phyloP scores from a whole-genome alignment of 2,329 filamentous ascomycete species.

The Lasiodiplodia sp. region DNA sequence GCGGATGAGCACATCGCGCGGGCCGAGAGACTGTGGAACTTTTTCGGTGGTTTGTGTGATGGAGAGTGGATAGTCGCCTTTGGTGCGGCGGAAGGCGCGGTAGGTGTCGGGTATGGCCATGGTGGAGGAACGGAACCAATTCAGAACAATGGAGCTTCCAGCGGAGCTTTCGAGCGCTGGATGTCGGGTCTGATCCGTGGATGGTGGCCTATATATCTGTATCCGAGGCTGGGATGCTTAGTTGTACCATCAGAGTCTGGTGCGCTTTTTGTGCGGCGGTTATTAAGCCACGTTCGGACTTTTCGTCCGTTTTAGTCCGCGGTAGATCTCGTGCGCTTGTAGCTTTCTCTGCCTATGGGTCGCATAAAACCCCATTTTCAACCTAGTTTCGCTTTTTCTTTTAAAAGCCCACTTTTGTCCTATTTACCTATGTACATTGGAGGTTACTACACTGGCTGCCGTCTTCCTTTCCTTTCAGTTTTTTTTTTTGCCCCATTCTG shows the following conservation, averaged over 20 bases:
- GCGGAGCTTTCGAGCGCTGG: no score
- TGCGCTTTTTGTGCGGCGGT: neutral
- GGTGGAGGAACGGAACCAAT: neutral
- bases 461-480: no score
- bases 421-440: fast-evolving
- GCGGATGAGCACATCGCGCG: conserved; percentile 36
- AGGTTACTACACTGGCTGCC: no score
- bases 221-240: neutral
- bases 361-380: no score
- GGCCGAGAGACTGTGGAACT: conserved; percentile 33
- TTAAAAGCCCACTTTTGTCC: no score
- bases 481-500: no score
- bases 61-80: conserved; percentile 28
- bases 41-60: conserved; percentile 32
- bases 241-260: neutral
- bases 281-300: neutral
- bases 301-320: neutral
- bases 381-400: no score
- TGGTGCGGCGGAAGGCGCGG: conserved; percentile 36
- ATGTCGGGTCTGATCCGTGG: neutral
- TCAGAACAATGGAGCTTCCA: no score
- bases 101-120: conserved; percentile 19
- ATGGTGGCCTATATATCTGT: neutral
- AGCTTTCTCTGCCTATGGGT: no score
- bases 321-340: no score